Percentiles rank a stretch among this genome's conserved stretches.
These are phyloP conservation scores for Mycena polygramma DNA, from an alignment of 768 basidiomycete genomes.

Conservation along the genomic window DNA sequence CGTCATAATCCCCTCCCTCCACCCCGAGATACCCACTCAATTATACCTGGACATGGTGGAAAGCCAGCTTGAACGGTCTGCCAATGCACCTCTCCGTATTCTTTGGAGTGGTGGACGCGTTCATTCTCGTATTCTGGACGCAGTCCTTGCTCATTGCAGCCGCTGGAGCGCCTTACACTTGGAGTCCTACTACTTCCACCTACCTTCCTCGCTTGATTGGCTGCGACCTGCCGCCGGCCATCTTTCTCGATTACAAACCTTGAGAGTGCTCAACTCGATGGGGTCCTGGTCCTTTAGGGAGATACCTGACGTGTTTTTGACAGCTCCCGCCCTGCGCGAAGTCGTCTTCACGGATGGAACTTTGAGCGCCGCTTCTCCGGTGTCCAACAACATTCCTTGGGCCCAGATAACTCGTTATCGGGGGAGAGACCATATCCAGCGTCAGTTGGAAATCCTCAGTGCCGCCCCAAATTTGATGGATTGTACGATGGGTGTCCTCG, in stretches of 20 bases:
- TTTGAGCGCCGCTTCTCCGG: neutral
- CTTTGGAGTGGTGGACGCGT: neutral
- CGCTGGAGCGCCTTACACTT: neutral
- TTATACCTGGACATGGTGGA: neutral
- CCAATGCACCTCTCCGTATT: neutral
- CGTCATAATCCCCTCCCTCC: no score
- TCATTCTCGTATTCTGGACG: neutral
- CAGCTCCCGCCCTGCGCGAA: neutral
- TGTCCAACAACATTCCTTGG: neutral
- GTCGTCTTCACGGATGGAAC: neutral
- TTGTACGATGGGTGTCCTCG: neutral
- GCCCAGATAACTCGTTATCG: conserved; percentile 5
- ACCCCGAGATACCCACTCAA: no score
- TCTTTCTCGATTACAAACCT: neutral
- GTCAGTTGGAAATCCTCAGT: neutral
- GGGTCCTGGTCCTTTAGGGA: neutral
- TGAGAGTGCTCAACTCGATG: neutral
- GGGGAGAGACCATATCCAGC: neutral
- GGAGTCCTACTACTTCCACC: no score
- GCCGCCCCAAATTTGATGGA: neutral
- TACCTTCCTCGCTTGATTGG: neutral
- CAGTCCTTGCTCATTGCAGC: neutral
- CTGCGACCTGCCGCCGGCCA: neutral
- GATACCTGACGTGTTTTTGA: neutral
- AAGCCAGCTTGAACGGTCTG: neutral